Conservation (phyloP, 306 rosid species). For the Astragalus glycyphyllos region DNA sequence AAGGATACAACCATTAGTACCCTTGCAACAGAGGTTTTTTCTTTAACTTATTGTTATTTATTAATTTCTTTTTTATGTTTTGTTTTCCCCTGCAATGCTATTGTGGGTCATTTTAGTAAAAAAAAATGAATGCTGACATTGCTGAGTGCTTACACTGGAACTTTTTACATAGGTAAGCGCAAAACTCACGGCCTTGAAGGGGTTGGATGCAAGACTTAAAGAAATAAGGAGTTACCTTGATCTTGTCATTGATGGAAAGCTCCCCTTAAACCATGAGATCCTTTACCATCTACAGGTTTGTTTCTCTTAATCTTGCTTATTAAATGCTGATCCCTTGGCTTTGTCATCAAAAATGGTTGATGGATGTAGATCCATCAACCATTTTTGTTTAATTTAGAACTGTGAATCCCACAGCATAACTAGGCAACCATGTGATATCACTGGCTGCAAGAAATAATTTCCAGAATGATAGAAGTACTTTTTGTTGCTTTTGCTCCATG, state of each 20-base stretch:
- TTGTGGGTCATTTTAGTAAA: slow-evolving; percentile 27
- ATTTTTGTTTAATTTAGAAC: background rate
- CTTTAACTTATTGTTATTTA: background rate
- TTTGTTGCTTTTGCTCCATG: slow-evolving; percentile 4
- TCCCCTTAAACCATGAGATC: slow-evolving; percentile 89
- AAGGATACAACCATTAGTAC: slow-evolving; percentile 78
- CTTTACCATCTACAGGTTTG: slow-evolving; percentile 86
- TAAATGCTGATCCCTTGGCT: background rate
- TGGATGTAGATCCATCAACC: slow-evolving; percentile 20
- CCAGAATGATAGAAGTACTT: background rate
- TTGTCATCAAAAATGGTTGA: slow-evolving; percentile 31
- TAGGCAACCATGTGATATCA: background rate
- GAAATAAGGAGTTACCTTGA: slow-evolving; percentile 89
- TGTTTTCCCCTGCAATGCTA: background rate
- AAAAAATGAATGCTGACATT: background rate
- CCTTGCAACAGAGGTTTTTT: slow-evolving; percentile 81
- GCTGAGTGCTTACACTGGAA: slow-evolving; percentile 20
- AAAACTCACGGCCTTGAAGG: slow-evolving; percentile 90
- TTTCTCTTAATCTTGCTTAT: slow-evolving; percentile 1
- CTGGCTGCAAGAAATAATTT: background rate
- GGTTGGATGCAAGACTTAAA: slow-evolving; percentile 85
- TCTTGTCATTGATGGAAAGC: slow-evolving; percentile 80
- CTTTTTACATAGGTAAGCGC: slow-evolving; percentile 69
- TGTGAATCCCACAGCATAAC: background rate
- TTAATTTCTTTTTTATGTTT: background rate